A percentile compares a stretch with the other conserved stretches of the same genome.
Conservation (phyloP, 768 basidiomycete species). For the Amanita rubescens region DNA sequence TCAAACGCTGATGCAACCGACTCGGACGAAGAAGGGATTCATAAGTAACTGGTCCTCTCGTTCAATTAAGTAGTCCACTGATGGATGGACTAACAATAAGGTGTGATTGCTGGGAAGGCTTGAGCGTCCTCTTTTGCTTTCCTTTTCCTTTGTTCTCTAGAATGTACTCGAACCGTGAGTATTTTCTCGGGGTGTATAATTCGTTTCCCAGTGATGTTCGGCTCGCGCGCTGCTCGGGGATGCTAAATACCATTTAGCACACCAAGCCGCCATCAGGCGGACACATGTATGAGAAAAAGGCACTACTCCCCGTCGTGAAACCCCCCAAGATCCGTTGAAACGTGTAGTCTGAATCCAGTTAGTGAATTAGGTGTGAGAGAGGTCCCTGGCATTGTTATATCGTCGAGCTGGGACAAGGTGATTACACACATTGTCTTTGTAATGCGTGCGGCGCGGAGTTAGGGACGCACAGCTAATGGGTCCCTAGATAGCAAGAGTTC, state of each 20-base stretch:
- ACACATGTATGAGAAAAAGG: conserved; percentile 6
- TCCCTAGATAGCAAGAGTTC: no score
- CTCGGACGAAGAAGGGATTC: not conserved
- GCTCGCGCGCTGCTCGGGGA: not conserved
- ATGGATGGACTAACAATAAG: not conserved
- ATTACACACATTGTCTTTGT: not conserved
- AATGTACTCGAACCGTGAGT: not conserved
- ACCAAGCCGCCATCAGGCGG: not conserved
- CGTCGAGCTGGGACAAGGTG: not conserved
- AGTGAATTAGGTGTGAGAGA: not conserved
- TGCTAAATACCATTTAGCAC: no score
- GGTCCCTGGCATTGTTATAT: not conserved
- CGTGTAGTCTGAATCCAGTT: not conserved
- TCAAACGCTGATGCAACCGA: no score
- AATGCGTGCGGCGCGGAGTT: no score
- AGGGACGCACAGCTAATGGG: not conserved
- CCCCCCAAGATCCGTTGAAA: not conserved
- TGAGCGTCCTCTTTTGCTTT: not conserved
- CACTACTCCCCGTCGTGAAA: not conserved
- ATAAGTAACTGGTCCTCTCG: not conserved
- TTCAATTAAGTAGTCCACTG: not conserved
- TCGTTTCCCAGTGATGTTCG: not conserved
- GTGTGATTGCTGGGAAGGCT: not conserved
- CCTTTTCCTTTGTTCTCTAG: not conserved
- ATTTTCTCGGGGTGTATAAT: not conserved